phyloP scores from a whole-genome alignment of 2,329 filamentous ascomycete genomes.

The Triangularia setosa region DNA sequence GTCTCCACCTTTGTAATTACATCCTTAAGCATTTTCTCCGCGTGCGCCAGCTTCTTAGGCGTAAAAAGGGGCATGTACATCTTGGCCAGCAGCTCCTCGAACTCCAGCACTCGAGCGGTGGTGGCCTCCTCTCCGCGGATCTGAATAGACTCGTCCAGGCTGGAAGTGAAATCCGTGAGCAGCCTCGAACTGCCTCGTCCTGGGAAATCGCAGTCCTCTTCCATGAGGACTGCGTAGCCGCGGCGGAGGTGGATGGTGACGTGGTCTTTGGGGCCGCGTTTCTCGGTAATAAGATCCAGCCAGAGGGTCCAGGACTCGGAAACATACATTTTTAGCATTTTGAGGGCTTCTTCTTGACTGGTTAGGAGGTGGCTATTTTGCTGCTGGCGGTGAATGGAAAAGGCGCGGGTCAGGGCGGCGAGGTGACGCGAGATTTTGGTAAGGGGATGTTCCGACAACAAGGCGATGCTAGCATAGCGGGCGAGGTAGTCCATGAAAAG shows the following conservation, averaged over 20 bases:
- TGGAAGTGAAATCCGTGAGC: background rate
- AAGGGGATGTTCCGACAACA: slow-evolving; percentile 15
- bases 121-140: slow-evolving; percentile 15
- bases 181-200: background rate
- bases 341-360: background rate
- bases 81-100: slow-evolving; percentile 21
- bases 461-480: slow-evolving; percentile 18
- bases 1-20: background rate
- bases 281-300: slow-evolving; percentile 13
- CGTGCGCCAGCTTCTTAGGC: slow-evolving; percentile 1
- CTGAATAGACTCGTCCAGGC: slow-evolving; percentile 16
- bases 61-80: slow-evolving; percentile 27
- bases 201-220: background rate
- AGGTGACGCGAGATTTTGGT: slow-evolving; percentile 12
- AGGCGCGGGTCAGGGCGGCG: slow-evolving; percentile 8
- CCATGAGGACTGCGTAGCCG: slow-evolving; percentile 24
- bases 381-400: background rate
- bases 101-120: slow-evolving; percentile 19
- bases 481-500: slow-evolving; percentile 23
- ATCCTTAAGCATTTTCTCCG: slow-evolving; percentile 14
- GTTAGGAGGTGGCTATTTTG: background rate
- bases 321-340: slow-evolving; percentile 15
- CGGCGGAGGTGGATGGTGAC: slow-evolving; percentile 26
- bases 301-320: slow-evolving; percentile 22
- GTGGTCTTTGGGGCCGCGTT: slow-evolving; percentile 19